Evolutionary conservation across 768 basidiomycete genomes (phyloP).

Genomic region (Mycena capillaripes): DNA sequence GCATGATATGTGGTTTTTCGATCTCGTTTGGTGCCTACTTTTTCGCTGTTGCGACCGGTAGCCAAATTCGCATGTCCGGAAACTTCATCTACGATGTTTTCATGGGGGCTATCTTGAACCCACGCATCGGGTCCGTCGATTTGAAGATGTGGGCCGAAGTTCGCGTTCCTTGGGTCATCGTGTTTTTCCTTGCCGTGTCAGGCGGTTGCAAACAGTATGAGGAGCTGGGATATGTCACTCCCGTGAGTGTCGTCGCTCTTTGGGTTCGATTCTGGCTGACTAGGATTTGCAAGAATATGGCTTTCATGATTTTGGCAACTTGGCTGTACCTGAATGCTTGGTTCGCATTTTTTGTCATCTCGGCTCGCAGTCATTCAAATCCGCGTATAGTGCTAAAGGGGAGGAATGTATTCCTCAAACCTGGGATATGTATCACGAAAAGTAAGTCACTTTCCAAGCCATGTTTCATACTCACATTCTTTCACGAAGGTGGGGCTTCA

Average conservation of each 20-base stretch:
- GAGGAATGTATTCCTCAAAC: slow-evolving; percentile 97
- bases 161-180: slow-evolving; percentile 96
- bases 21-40: slow-evolving; percentile 89
- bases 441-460: slow-evolving; percentile 59
- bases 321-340: slow-evolving; percentile 98
- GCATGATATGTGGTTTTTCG: slow-evolving; percentile 91
- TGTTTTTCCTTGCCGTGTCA: slow-evolving; percentile 93
- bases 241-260: slow-evolving; percentile 64
- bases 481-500: slow-evolving; percentile 83
- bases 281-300: slow-evolving; percentile 81
- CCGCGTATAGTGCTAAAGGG: slow-evolving; percentile 77
- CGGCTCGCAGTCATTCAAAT: slow-evolving; percentile 8
- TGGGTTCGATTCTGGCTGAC: not conserved
- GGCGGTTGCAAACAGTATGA: slow-evolving; percentile 98
- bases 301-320: slow-evolving; percentile 95
- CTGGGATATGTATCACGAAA: slow-evolving; percentile 99
- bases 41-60: slow-evolving; percentile 80
- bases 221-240: slow-evolving; percentile 90
- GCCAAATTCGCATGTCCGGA: slow-evolving; percentile 94
- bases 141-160: slow-evolving; percentile 99
- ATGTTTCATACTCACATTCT: slow-evolving; percentile 3
- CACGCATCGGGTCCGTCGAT: slow-evolving; percentile 91
- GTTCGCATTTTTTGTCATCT: slow-evolving; percentile 51
- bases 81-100: slow-evolving; percentile 95
- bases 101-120: slow-evolving; percentile 97